Base-by-base conservation (phyloP, 768 basidiomycete species). In the Tricholoma matsutake region DNA sequence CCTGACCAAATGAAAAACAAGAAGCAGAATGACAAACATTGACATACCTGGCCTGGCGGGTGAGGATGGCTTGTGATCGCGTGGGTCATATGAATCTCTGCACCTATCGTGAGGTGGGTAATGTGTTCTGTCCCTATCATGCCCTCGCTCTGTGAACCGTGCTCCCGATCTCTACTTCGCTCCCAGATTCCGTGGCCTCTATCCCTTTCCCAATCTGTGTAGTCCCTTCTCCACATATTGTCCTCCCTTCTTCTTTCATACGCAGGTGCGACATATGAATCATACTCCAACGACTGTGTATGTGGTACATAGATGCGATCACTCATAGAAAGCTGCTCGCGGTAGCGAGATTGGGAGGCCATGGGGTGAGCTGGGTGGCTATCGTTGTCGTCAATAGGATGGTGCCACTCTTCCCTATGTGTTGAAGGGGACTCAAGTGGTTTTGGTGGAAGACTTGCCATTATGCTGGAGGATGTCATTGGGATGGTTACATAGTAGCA, bases 391-490 rank as follows among this genome's bases (percentile, higher is more conserved):
- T 75, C 70, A 32, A 64, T 61, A 35, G 53, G 49, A 32, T 61
- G 63, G 58, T 60, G 62, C 29, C 58, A 47, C 61, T 53, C 70
- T 64, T 43, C 29, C 25, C 41, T 55, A 25, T 70, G 65, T 62
- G 67, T 68, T 52, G 68, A 64, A 25, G 73, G 70, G 56, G 71
- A 69, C 58, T 71, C 71, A 59, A 61, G 60, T 8, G 79, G 79
- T 62, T 74, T 76, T 54, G 76, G 73, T 64, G 79, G 79, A 64
- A 80, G 75, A 60, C 67, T 74, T 14, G 75, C 72, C 78, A 78
- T 78, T 35, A 18, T 20, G 32, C 13, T 43, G 34, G 53, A 31
- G 22, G 10, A 39, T 14, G 37, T 13, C 5, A 7, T 32, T 39
- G 39, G 13, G 14, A 6, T 39, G 13, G 14, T 25, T 14, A n/a